Evolutionary conservation across 495 filamentous ascomycete genomes (phyloP), one percentile per base, ranked within the genome.

Genomic region (Xylona heveae): DNA sequence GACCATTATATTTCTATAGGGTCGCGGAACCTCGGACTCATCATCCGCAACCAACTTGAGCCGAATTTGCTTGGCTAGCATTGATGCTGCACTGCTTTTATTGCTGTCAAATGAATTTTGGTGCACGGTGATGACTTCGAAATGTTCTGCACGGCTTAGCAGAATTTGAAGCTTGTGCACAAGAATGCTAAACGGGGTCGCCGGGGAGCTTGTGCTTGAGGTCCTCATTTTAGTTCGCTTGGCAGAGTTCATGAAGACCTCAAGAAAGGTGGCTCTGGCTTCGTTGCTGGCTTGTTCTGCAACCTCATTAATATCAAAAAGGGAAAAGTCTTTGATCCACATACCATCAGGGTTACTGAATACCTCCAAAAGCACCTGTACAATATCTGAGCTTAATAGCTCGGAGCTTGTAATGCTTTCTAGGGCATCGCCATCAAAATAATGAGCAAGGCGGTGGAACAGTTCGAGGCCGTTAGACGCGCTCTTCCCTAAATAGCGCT

Each of bases 381-480:
- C 81, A 34, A 99, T 68, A 15, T 79, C 76, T 5, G 90, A 94
- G 33, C 74, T 80, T 9, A 95, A 68, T 17, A 99, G 53, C 44
- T 99, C 90, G 10, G 83, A 79, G 50, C 90, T 99, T n/a, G 90
- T 95, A 21, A 95, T 84, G 34, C 81, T 93, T 49, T 93, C 74
- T 37, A 95, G 47, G 0, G 71, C 67, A 49, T 93, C 78, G 2
- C 75, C 73, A 36, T 88, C 75, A 47, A 99, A 99, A 43, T 83
- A 81, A n/a, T 66, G 62, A 1, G 82, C 82, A 31, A 99, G 54
- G 22, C 60, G 73, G 20, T 59, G 56, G 54, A 95, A 95, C 5
- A 91, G 61, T 1, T 63, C 49, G 9, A 56, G 53, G 5, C 76
- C 71, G 33, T 61, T 52, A 10, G 61, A 57, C 7, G 54, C 47